Conservation (phyloP, 2,329 filamentous ascomycete species). For the Hypomyces rosellus region DNA sequence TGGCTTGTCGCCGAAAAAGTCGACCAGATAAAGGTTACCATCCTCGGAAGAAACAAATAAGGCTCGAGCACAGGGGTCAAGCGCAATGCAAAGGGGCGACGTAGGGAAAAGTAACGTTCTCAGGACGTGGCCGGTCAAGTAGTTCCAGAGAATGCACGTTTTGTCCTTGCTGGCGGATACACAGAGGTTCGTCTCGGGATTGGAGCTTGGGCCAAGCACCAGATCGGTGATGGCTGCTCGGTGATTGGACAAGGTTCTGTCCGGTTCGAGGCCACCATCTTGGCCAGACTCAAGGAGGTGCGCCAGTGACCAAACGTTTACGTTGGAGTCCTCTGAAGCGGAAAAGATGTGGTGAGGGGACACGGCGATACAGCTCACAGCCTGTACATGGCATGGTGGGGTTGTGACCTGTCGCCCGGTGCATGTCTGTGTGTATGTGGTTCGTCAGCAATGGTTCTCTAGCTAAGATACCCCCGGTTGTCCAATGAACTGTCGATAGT, state of each 20-base stretch:
- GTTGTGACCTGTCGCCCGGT: conserved; percentile 73
- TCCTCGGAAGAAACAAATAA: conserved; percentile 77
- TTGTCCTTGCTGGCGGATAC: conserved; percentile 81
- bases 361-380: conserved; percentile 68
- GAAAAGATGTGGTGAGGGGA: conserved; percentile 69
- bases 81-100: conserved; percentile 62
- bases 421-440: conserved; percentile 50
- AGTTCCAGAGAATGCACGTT: conserved; percentile 90
- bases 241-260: conserved; percentile 72
- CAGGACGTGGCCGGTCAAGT: conserved; percentile 67
- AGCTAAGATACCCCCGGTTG: background rate
- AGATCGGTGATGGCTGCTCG: conserved; percentile 65
- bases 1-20: conserved; percentile 57
- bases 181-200: conserved; percentile 67
- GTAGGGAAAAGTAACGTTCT: conserved; percentile 75
- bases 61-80: conserved; percentile 80
- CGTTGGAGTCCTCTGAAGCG: conserved; percentile 77
- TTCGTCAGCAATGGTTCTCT: conserved; percentile 15
- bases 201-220: conserved; percentile 57
- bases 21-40: conserved; percentile 71
- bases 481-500: too few species aligned
- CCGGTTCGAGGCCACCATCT: conserved; percentile 57
- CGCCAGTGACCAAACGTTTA: conserved; percentile 85
- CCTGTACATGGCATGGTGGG: conserved; percentile 70
- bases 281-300: conserved; percentile 58